phyloP scores from a whole-genome alignment of 2,329 filamentous ascomycete species.

The Penicillium paneum region DNA sequence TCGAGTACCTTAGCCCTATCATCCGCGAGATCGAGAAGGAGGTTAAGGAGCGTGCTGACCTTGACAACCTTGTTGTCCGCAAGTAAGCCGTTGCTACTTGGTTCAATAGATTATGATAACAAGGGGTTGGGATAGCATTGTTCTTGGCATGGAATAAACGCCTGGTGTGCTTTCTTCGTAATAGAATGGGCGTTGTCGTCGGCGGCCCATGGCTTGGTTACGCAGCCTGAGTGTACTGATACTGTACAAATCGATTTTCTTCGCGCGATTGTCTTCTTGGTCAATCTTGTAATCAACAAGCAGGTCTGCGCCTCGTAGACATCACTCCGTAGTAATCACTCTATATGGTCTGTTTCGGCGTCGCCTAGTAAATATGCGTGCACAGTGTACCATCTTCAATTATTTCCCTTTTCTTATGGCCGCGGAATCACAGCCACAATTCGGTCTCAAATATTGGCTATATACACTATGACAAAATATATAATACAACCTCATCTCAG shows the following conservation, averaged over 20 bases:
- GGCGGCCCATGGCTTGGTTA: slow-evolving; percentile 26
- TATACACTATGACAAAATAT: background rate
- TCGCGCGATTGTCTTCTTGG: slow-evolving; percentile 16
- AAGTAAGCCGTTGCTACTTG: slow-evolving; percentile 34
- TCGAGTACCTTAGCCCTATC: slow-evolving; percentile 63
- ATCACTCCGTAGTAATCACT: background rate
- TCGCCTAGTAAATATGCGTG: background rate
- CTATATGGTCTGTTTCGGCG: background rate
- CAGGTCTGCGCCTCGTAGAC: background rate
- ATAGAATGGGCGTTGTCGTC: slow-evolving; percentile 24
- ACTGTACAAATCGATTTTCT: slow-evolving; percentile 43
- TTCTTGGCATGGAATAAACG: slow-evolving; percentile 21
- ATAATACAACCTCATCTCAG: background rate
- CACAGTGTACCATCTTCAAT: background rate
- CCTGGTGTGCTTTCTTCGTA: slow-evolving; percentile 23
- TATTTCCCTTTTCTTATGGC: background rate
- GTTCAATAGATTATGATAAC: slow-evolving; percentile 24
- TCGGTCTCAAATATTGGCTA: background rate
- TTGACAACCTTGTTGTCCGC: slow-evolving; percentile 64
- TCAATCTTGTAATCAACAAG: background rate
- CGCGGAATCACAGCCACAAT: background rate
- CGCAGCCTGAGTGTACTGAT: slow-evolving; percentile 36
- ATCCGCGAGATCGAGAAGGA: slow-evolving; percentile 68
- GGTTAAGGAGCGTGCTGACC: slow-evolving; percentile 63
- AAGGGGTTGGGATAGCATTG: slow-evolving; percentile 20